phyloP scores from a whole-genome alignment of 208 protist genomes.

The Balamuthia mandrillaris region DNA sequence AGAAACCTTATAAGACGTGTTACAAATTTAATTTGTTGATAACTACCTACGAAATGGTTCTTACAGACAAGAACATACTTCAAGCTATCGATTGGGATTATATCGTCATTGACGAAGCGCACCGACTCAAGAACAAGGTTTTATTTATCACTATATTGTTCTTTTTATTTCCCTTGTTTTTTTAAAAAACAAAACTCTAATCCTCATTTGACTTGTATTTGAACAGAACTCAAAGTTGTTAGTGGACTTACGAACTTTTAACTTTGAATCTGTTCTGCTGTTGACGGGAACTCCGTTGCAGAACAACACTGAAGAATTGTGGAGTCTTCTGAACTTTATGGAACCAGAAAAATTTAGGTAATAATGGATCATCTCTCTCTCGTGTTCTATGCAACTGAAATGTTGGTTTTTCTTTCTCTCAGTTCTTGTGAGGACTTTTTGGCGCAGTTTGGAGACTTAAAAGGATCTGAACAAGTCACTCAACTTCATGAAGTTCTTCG shows the following conservation, averaged over 20 bases:
- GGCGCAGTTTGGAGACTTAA: conserved; percentile 66
- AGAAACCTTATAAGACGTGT: neutral
- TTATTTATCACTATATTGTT: conserved; percentile 64
- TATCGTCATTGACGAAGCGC: conserved; percentile 93
- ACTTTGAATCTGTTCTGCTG: conserved; percentile 44
- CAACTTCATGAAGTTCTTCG: conserved; percentile 77
- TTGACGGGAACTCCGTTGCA: conserved; percentile 90
- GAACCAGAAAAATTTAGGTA: conserved; percentile 78
- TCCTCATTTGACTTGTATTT: neutral
- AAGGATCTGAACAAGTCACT: conserved; percentile 59
- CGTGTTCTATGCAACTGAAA: conserved; percentile 56
- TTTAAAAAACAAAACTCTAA: neutral
- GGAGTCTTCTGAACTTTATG: conserved; percentile 91
- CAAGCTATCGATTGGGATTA: conserved; percentile 83
- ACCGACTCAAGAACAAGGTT: conserved; percentile 82
- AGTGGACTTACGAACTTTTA: conserved; percentile 36
- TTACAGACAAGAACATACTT: conserved; percentile 78
- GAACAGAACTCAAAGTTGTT: conserved; percentile 35
- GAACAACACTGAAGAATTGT: conserved; percentile 92
- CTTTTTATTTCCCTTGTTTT: conserved; percentile 64
- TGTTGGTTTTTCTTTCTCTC: neutral
- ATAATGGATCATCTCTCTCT: neutral
- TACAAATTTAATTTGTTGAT: conserved; percentile 87
- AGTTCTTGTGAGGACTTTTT: conserved; percentile 57
- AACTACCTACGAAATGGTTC: conserved; percentile 89